Percentiles rank a stretch among this genome's conserved stretches.
These are phyloP conservation scores for Monosporascus sp. DNA, from an alignment of 2,329 filamentous ascomycete species.

Conservation along the genomic window DNA sequence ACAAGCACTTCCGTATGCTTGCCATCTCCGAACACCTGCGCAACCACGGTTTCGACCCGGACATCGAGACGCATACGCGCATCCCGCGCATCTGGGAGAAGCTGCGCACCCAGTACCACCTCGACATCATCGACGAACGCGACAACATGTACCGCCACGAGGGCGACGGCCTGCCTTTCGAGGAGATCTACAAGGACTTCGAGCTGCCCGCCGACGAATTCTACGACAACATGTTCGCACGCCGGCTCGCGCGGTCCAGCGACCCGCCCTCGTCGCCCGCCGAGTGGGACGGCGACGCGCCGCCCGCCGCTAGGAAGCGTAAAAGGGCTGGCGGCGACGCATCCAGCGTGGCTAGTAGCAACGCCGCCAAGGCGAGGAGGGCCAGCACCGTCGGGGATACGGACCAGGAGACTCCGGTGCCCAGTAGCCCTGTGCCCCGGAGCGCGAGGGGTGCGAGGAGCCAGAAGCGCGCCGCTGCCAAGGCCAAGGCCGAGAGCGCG, in stretches of 20 bases:
- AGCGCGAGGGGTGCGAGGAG: conserved; percentile 38
- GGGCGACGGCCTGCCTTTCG: conserved; percentile 51
- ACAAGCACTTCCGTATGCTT: conserved; percentile 91
- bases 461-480: conserved; percentile 38
- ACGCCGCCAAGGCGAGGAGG: conserved; percentile 36
- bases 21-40: conserved; percentile 75
- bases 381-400: conserved; percentile 49
- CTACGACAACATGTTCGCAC: conserved; percentile 41
- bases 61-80: conserved; percentile 69
- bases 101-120: conserved; percentile 75
- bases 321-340: conserved; percentile 35
- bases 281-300: conserved; percentile 32
- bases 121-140: conserved; percentile 79
- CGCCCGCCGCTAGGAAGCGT: conserved; percentile 32
- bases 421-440: conserved; percentile 34
- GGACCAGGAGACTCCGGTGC: conserved; percentile 40
- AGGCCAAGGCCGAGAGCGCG: conserved; percentile 31
- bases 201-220: conserved; percentile 49
- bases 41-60: conserved; percentile 72
- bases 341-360: conserved; percentile 43
- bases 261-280: conserved; percentile 41
- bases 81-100: conserved; percentile 93
- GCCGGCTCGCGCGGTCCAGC: conserved; percentile 32
- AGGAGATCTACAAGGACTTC: conserved; percentile 62
- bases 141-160: conserved; percentile 56